A percentile compares a stretch with the other conserved stretches of the same genome.
These are phyloP conservation scores for Lasiosphaeria miniovina DNA, from an alignment of 495 filamentous ascomycete species.

Conservation along the genomic window DNA sequence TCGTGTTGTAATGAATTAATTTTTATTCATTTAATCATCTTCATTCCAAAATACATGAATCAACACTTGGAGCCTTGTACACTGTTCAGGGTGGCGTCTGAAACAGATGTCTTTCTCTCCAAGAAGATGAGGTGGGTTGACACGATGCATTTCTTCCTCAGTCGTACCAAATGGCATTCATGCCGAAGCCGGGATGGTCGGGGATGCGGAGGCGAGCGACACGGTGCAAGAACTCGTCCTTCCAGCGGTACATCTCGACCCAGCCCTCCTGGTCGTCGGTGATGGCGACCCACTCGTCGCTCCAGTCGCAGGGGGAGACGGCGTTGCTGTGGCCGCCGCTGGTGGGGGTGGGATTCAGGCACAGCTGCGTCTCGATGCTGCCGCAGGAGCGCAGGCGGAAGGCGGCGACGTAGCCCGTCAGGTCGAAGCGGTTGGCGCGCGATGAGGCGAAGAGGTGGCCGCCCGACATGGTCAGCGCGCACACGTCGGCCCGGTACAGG, in stretches of 20 bases:
- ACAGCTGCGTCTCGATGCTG: conserved; percentile 71
- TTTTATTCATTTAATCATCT: too few species aligned
- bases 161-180: conserved; percentile 92
- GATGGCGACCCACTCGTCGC: conserved; percentile 79
- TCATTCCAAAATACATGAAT: too few species aligned
- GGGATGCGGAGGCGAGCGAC: conserved; percentile 71
- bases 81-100: too few species aligned
- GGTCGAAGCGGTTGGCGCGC: conserved; percentile 67
- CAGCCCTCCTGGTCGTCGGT: conserved; percentile 82
- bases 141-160: conserved; percentile 25
- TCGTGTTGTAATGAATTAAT: too few species aligned
- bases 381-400: conserved; percentile 69
- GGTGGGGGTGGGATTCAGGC: conserved; percentile 76
- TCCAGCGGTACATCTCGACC: conserved; percentile 82
- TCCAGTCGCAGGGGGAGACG: conserved; percentile 74
- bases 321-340: conserved; percentile 84
- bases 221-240: conserved; percentile 70
- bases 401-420: conserved; percentile 77
- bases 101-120: too few species aligned
- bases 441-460: conserved; percentile 78
- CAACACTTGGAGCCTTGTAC: too few species aligned
- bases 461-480: conserved; percentile 61
- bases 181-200: conserved; percentile 73
- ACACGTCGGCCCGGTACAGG: conserved; percentile 76
- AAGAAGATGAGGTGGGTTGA: too few species aligned